Conservation (phyloP, 208 protist species). For the Leishmania lainsoni region DNA sequence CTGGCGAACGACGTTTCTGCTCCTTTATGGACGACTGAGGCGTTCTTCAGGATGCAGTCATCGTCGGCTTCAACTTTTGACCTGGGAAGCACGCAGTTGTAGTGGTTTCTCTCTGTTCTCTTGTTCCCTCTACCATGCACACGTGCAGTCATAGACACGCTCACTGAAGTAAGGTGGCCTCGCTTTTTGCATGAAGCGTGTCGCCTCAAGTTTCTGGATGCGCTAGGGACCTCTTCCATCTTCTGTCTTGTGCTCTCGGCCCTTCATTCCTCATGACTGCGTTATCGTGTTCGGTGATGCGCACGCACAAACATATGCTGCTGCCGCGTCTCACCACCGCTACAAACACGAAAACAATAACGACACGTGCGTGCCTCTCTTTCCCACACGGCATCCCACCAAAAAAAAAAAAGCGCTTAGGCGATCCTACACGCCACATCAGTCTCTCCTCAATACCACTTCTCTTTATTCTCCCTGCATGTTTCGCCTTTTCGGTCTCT, state of each 20-base stretch:
- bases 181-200: background rate
- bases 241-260: background rate
- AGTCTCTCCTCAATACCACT: background rate
- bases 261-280: background rate
- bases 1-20: background rate
- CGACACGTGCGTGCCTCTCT: background rate
- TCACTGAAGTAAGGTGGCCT: background rate
- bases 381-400: background rate
- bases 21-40: background rate
- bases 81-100: no score
- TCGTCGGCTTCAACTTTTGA: background rate
- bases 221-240: background rate
- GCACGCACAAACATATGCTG: conserved; percentile 10
- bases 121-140: background rate
- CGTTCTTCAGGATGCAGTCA: background rate
- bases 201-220: background rate
- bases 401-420: background rate
- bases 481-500: background rate
- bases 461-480: background rate
- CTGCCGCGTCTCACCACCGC: background rate
- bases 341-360: background rate
- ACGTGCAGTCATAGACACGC: background rate
- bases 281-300: background rate
- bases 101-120: conserved; percentile 4
- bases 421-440: background rate